Percentiles rank a stretch among this genome's conserved stretches.
These are phyloP conservation scores for Friedmanniomyces simplex DNA, from an alignment of 495 filamentous ascomycete species.

Conservation along the genomic window DNA sequence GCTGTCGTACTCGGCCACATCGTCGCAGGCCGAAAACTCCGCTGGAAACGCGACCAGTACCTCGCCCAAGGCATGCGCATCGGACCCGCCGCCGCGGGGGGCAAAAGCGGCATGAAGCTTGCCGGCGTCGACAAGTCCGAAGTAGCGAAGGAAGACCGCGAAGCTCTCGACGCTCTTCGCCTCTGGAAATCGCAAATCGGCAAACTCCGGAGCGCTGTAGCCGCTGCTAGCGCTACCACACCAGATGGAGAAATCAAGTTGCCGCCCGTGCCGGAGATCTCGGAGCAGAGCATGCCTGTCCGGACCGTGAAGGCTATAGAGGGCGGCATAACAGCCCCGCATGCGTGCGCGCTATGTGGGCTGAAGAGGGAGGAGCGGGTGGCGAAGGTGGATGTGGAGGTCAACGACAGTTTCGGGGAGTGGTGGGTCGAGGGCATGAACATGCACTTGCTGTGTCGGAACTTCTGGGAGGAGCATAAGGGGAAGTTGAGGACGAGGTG, in stretches of 20 bases:
- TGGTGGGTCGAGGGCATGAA: conserved; percentile 90
- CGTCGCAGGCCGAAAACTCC: conserved; percentile 66
- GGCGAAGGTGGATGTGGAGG: conserved; percentile 57
- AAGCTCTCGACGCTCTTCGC: conserved; percentile 65
- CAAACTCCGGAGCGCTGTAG: conserved; percentile 48
- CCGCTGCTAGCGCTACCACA: conserved; percentile 27
- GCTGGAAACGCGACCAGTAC: conserved; percentile 81
- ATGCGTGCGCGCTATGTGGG: conserved; percentile 80
- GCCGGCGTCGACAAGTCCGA: conserved; percentile 70
- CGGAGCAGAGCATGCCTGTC: conserved; percentile 45
- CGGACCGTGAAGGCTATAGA: conserved; percentile 45
- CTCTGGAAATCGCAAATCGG: conserved; percentile 63
- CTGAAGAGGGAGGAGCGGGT: conserved; percentile 79
- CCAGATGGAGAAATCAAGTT: conserved; percentile 5
- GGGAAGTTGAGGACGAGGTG: conserved; percentile 48
- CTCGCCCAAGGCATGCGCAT: conserved; percentile 87
- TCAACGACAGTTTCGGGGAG: conserved; percentile 85
- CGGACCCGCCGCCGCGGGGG: conserved; percentile 57
- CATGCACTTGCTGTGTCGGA: conserved; percentile 53
- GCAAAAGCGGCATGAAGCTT: conserved; percentile 76
- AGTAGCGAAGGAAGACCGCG: conserved; percentile 71
- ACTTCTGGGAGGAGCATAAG: conserved; percentile 75
- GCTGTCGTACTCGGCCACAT: conserved; percentile 62
- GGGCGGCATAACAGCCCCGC: conserved; percentile 57
- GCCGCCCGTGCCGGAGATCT: conserved; percentile 54